Evolutionary conservation across 1,139 yeast species (phyloP).

Genomic region (Yamadazyma dendronema): DNA sequence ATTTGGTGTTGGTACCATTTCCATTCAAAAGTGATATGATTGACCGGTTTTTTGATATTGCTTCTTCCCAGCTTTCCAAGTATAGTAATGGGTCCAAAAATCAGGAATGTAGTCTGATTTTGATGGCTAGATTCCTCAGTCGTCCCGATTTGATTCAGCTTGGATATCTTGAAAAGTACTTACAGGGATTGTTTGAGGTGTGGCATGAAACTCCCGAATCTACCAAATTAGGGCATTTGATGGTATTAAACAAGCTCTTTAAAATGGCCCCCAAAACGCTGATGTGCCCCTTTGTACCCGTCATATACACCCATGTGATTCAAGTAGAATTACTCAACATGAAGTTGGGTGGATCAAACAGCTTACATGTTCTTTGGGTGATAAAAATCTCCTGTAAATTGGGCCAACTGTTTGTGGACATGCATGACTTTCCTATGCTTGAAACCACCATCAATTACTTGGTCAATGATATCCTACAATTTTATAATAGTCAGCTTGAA

Average conservation of each 20-base stretch:
- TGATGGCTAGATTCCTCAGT: slow-evolving; percentile 35
- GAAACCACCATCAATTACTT: slow-evolving; percentile 28
- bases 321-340: slow-evolving; percentile 15
- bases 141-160: slow-evolving; percentile 26
- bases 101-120: slow-evolving; percentile 33
- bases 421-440: slow-evolving; percentile 18
- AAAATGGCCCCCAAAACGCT: slow-evolving; percentile 22
- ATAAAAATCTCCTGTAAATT: slow-evolving; percentile 36
- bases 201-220: slow-evolving; percentile 19
- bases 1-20: slow-evolving; percentile 71
- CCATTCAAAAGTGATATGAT: slow-evolving; percentile 42
- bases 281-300: slow-evolving; percentile 12
- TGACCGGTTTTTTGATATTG: slow-evolving; percentile 31
- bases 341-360: slow-evolving; percentile 15
- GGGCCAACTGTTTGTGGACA: slow-evolving; percentile 19
- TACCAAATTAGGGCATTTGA: slow-evolving; percentile 34
- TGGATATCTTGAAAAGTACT: slow-evolving; percentile 20
- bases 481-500: slow-evolving; percentile 27
- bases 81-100: slow-evolving; percentile 29
- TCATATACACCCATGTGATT: slow-evolving; percentile 19
- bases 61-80: slow-evolving; percentile 24
- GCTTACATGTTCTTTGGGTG: slow-evolving; percentile 27
- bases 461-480: slow-evolving; percentile 24
- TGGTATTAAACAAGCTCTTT: slow-evolving; percentile 37
- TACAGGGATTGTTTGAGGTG: slow-evolving; percentile 11